phyloP scores from a whole-genome alignment of 495 filamentous ascomycete species.

The Hypoxylon fuscum region DNA sequence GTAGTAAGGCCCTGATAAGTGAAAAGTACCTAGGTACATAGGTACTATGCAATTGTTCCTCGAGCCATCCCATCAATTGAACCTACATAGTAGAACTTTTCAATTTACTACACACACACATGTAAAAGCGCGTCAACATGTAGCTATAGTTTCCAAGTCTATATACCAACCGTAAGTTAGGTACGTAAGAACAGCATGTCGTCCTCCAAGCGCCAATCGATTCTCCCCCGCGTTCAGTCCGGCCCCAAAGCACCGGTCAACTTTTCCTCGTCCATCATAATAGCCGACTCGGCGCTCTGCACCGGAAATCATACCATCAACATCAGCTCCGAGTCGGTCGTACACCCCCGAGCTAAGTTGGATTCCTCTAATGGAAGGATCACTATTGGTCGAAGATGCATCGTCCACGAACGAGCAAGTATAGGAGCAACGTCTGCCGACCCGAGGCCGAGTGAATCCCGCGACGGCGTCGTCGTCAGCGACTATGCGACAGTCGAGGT shows the following conservation, averaged over 20 bases:
- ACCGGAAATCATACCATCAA: conserved; percentile 76
- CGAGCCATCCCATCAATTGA: background rate
- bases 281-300: conserved; percentile 79
- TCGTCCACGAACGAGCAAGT: conserved; percentile 75
- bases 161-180: background rate
- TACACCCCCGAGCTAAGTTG: conserved; percentile 82
- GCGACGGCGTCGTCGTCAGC: conserved; percentile 59
- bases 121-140: background rate
- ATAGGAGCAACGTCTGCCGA: conserved; percentile 61
- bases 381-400: conserved; percentile 74
- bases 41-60: background rate
- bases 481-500: conserved; percentile 69
- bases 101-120: background rate
- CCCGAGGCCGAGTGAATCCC: conserved; percentile 40
- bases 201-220: conserved; percentile 60
- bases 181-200: conserved; percentile 39
- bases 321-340: conserved; percentile 74
- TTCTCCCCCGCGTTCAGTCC: conserved; percentile 53
- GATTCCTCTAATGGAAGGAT: conserved; percentile 75
- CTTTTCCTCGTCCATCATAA: conserved; percentile 73
- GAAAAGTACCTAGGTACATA: conserved; percentile 2
- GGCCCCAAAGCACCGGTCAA: conserved; percentile 71
- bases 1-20: background rate
- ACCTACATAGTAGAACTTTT: too few species aligned
- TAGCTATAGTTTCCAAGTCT: conserved; percentile 17